Evolutionary conservation across 768 basidiomycete genomes (phyloP).

Genomic region (Hydnomerulius pinastri): DNA sequence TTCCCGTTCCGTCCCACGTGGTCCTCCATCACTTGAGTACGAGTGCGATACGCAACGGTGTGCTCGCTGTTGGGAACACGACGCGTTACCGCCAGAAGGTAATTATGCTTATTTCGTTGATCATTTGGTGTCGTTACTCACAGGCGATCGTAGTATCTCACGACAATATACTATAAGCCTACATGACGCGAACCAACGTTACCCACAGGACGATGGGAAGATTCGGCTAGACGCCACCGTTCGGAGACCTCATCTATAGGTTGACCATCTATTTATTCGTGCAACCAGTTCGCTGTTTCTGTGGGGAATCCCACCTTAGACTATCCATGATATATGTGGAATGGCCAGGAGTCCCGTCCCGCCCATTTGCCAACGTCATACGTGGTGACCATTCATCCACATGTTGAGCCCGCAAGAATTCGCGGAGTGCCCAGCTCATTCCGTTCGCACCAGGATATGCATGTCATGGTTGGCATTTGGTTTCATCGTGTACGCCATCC

Average conservation of each 20-base stretch:
- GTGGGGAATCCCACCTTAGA: conserved; percentile 30
- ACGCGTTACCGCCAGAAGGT: conserved; percentile 93
- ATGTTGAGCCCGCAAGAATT: conserved; percentile 11
- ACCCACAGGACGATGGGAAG: conserved; percentile 21
- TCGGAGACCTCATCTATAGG: conserved; percentile 10
- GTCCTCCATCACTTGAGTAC: conserved; percentile 94
- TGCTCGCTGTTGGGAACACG: conserved; percentile 89
- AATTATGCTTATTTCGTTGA: conserved; percentile 9
- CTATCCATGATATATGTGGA: conserved; percentile 21
- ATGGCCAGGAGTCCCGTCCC: conserved; percentile 12
- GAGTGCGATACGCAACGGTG: conserved; percentile 92
- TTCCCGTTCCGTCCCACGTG: conserved; percentile 92
- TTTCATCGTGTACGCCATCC: conserved; percentile 8
- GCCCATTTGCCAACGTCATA: background rate
- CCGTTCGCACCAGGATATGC: conserved; percentile 6
- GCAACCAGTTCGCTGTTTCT: conserved; percentile 26
- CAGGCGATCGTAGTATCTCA: conserved; percentile 64
- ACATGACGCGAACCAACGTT: conserved; percentile 36
- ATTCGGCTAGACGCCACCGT: conserved; percentile 24
- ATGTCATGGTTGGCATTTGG: conserved; percentile 4
- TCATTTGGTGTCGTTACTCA: conserved; percentile 15
- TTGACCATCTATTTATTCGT: conserved; percentile 26
- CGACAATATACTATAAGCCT: conserved; percentile 83
- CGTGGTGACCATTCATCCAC: background rate
- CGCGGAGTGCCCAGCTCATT: conserved; percentile 12